phyloP scores from a whole-genome alignment of 31 red algal species.

The Pterothamnion heteromorphum region DNA sequence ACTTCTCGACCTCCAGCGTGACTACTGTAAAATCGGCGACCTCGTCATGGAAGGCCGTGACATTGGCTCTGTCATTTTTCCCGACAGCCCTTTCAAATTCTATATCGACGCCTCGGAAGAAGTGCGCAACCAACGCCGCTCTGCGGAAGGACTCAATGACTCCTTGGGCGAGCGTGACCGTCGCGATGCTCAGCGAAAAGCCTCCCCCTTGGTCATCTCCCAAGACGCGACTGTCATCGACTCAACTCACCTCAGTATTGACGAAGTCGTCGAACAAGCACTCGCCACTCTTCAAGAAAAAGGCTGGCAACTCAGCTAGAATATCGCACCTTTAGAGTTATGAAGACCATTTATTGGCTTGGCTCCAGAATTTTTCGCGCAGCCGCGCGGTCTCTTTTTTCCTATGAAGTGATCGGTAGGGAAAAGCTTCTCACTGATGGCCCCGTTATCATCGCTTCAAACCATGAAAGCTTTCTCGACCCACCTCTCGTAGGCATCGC shows the following conservation, averaged over 20 bases:
- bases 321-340: too few relatives aligned
- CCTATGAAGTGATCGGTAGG: not conserved
- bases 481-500: not conserved
- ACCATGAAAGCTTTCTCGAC: not conserved
- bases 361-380: not conserved
- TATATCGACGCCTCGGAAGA: constrained; percentile 1
- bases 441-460: not conserved
- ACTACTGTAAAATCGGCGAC: not conserved
- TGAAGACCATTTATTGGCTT: not conserved
- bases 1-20: not conserved
- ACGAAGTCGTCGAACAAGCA: not conserved
- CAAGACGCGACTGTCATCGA: not conserved
- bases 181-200: not conserved
- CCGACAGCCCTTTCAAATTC: not conserved
- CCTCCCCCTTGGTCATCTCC: not conserved
- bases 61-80: not conserved
- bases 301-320: too few relatives aligned
- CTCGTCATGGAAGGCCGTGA: not conserved
- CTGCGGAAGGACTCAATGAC: not conserved
- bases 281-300: not conserved
- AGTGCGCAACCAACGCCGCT: not conserved
- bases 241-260: not conserved
- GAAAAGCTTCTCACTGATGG: not conserved
- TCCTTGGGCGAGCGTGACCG: not conserved
- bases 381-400: not conserved